A percentile compares a stretch with the other conserved stretches of the same genome.
Conservation (phyloP, 1,284 basidiomycete genomes). For the Agaricales sp. region DNA sequence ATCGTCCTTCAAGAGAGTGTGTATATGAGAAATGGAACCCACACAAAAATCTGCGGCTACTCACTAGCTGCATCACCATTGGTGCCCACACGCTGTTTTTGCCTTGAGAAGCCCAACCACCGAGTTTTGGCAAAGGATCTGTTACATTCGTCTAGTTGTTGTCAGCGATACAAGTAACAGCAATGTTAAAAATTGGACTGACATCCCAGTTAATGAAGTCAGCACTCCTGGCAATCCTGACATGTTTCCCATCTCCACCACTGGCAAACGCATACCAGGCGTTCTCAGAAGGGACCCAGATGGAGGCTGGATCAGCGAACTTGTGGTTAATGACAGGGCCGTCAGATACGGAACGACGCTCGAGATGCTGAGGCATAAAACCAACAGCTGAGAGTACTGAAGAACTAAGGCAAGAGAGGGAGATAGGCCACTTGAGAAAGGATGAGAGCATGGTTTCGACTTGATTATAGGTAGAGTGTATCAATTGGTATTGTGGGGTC, state of each 20-base stretch:
- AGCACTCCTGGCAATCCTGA: background rate
- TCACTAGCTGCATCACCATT: background rate
- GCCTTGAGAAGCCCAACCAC: background rate
- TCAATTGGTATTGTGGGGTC: no score
- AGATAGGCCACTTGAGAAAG: no score
- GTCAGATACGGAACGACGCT: conserved; percentile 4
- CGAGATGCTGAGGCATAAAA: no score
- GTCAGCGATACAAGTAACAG: background rate
- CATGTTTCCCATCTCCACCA: background rate
- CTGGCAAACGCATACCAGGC: conserved; percentile 4
- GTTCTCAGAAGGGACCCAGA: conserved; percentile 8
- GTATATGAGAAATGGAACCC: background rate
- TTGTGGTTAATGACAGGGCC: conserved; percentile 12
- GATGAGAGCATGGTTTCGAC: no score
- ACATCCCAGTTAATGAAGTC: background rate
- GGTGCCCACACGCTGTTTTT: background rate
- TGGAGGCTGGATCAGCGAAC: conserved; percentile 14
- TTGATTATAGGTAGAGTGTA: no score
- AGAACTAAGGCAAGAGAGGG: no score
- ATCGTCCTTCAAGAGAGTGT: conserved; percentile 5
- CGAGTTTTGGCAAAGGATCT: background rate
- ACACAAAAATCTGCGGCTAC: background rate
- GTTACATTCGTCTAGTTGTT: background rate
- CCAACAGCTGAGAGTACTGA: no score
- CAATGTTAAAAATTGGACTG: background rate